A percentile compares a stretch with the other conserved stretches of the same genome.
Conservation (phyloP, 2,329 filamentous ascomycete genomes). For the Aspergillus sp. region DNA sequence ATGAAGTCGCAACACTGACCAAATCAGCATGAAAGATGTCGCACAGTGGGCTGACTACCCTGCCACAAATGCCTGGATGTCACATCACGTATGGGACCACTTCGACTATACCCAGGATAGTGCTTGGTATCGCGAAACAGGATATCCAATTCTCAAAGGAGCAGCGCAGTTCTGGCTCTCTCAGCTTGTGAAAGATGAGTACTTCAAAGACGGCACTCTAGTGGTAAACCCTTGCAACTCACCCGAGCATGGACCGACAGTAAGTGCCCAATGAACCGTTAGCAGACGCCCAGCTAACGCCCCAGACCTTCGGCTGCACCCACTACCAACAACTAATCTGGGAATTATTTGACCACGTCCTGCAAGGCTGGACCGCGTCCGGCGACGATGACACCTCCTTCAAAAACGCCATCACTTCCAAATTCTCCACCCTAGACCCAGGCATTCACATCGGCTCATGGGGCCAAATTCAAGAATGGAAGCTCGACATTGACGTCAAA, state of each 20-base stretch:
- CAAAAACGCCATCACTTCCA: constrained; percentile 3
- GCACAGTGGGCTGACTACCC: constrained; percentile 42
- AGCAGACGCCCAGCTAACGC: background rate
- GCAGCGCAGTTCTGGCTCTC: constrained; percentile 59
- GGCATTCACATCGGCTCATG: constrained; percentile 45
- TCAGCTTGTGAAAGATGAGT: constrained; percentile 54
- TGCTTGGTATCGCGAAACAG: constrained; percentile 47
- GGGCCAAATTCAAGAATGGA: constrained; percentile 55
- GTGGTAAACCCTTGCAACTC: constrained; percentile 62
- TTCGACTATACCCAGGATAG: constrained; percentile 56
- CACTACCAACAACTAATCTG: constrained; percentile 33
- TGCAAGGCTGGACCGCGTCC: constrained; percentile 36
- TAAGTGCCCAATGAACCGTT: background rate
- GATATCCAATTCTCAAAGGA: constrained; percentile 57
- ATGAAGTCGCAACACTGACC: background rate
- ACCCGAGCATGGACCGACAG: constrained; percentile 57
- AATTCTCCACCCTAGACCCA: constrained; percentile 18
- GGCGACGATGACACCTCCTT: constrained; percentile 30
- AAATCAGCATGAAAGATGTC: constrained; percentile 44
- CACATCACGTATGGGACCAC: constrained; percentile 60
- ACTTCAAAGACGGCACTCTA: constrained; percentile 53
- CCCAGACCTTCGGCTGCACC: constrained; percentile 28
- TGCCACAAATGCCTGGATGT: constrained; percentile 58
- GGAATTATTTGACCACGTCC: constrained; percentile 44
- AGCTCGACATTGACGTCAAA: constrained; percentile 44